Evolutionary conservation across 202 grass and related monocot species (phyloP), one percentile per base, ranked within the genome.

Genomic region (Musa balbisiana): DNA sequence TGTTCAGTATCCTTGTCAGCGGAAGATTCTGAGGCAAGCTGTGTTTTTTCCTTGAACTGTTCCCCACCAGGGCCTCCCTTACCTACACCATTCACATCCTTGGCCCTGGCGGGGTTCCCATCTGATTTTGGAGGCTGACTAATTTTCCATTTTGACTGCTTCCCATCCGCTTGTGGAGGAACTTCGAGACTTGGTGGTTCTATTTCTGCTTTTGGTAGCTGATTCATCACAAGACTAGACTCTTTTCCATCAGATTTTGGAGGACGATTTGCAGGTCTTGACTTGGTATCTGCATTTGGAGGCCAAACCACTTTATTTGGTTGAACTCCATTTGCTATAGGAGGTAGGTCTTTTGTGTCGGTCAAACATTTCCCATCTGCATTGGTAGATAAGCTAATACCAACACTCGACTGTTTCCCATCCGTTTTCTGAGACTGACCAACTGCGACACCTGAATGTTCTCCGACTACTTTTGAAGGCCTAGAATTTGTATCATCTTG

Each of bases 101-200:
- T 73, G 25, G 59, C 17, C 53, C 80, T 76, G 11, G 12, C 26
- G 59, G 55, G 51, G 10, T 71, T 80, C 23, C 59, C 72, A 73
- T 69, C 12, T 2, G 68, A 16, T 64, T 52, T 51, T 64, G 51
- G 26, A 71, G 73, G 52, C 14, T 24, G 26, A 51, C 77, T 78
- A 84, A 69, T 49, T 56, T 68, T 53, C 54, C 74, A 43, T 67
- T 78, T 81, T 75, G 64, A 43, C 66, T 85, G 75, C 20, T 22
- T 66, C 79, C 55, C 76, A 64, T 14, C 72, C 55, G 73, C 78
- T 69, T 79, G 65, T 56, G 63, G 62, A 52, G 50, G 80, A 14
- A 10, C 53, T 54, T 72, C 70, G 74, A 19, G 19, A 70, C 14
- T 70, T 21, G 43, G 17, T 21, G 16, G 67, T 51, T n/a, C 19